A percentile compares a stretch with the other conserved stretches of the same genome.
Evolutionary conservation across 2,329 filamentous ascomycete genomes (phyloP).

Genomic region (Talaromyces sp.): DNA sequence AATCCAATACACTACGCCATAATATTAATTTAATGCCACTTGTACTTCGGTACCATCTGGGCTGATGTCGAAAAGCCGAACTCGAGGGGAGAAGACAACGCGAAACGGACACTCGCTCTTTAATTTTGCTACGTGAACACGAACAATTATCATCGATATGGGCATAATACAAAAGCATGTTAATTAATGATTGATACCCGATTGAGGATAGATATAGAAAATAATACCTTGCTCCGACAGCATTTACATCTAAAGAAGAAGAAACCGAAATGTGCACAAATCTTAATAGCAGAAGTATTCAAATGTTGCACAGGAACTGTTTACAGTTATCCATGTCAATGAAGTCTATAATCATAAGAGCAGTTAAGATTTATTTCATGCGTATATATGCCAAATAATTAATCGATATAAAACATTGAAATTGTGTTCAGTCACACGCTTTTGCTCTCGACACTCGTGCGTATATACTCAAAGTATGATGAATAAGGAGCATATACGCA

Average conservation of each 20-base stretch:
- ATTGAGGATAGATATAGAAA: not conserved
- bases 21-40: not conserved
- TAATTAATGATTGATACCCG: not conserved
- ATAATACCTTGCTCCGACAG: not conserved
- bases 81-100: not conserved
- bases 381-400: not conserved
- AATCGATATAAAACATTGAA: not conserved
- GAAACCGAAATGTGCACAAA: not conserved
- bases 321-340: not conserved
- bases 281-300: not conserved
- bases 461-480: not conserved
- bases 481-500: not conserved
- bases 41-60: not conserved
- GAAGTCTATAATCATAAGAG: not conserved
- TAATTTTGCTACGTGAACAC: not conserved
- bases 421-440: not conserved
- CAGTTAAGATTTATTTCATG: not conserved
- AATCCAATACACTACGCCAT: not conserved
- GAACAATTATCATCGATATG: not conserved
- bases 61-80: not conserved
- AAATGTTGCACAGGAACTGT: not conserved
- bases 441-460: not conserved
- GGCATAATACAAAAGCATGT: not conserved
- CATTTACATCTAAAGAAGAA: not conserved
- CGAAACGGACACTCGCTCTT: not conserved